These are phyloP conservation scores for Geotrichum carabidarum DNA, from an alignment of 1,139 yeast genomes.

Conservation along the genomic window DNA sequence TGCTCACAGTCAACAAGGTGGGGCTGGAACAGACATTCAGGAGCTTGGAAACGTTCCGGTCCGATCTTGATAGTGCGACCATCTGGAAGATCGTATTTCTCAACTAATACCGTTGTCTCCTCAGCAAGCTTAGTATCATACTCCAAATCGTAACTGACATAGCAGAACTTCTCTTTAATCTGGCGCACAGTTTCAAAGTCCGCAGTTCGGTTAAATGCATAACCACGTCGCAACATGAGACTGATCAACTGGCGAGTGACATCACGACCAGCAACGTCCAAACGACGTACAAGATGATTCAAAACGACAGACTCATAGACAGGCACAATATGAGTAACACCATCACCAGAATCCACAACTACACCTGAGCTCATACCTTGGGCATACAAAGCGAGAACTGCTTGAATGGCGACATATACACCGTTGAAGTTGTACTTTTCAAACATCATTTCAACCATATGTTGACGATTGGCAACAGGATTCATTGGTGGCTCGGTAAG, in stretches of 20 bases:
- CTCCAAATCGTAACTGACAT: constrained; percentile 89
- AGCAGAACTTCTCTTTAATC: constrained; percentile 92
- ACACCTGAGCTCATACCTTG: constrained; percentile 97
- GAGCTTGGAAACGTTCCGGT: constrained; percentile 94
- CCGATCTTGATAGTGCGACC: constrained; percentile 93
- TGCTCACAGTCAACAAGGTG: constrained; percentile 94
- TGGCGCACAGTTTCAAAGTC: constrained; percentile 98
- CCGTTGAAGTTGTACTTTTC: constrained; percentile 94
- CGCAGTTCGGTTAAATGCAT: constrained; percentile 96
- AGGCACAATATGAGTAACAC: constrained; percentile 96
- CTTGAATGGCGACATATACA: constrained; percentile 96
- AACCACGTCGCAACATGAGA: constrained; percentile 87
- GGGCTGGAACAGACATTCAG: constrained; percentile 97
- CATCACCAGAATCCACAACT: constrained; percentile 95
- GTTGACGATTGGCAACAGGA: constrained; percentile 86
- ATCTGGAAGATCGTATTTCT: constrained; percentile 89
- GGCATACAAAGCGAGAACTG: constrained; percentile 92
- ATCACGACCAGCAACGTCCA: constrained; percentile 97
- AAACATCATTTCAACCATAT: constrained; percentile 96
- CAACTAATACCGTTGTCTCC: constrained; percentile 91
- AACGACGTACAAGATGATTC: constrained; percentile 84
- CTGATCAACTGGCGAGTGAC: constrained; percentile 92
- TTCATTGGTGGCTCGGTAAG: constrained; percentile 98
- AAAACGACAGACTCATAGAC: constrained; percentile 94
- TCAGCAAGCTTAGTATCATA: constrained; percentile 81